These are phyloP conservation scores for Phytophthora hybrid DNA, from an alignment of 352 stramenopile genomes.

Conservation along the genomic window DNA sequence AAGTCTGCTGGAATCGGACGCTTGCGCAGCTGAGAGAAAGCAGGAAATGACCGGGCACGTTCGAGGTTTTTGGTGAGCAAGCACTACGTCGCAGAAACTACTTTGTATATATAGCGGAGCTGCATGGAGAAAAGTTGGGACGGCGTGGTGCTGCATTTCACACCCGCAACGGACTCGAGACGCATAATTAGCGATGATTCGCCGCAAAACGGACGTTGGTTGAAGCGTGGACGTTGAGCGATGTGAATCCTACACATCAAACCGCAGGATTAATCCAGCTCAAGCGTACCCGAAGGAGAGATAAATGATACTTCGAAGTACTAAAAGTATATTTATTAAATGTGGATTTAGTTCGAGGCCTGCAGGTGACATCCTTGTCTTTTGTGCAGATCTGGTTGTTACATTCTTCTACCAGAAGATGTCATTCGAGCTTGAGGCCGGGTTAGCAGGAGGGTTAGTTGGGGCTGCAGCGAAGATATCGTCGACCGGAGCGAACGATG, in stretches of 20 bases:
- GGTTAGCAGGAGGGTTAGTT: conserved; percentile 23
- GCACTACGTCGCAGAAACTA: conserved; percentile 18
- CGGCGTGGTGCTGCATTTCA: background rate
- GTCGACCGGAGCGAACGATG: conserved; percentile 22
- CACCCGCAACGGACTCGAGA: conserved; percentile 26
- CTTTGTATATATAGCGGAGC: conserved; percentile 39
- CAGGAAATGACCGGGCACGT: conserved; percentile 25
- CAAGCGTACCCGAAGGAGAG: background rate
- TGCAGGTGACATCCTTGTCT: background rate
- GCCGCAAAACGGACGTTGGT: conserved; percentile 31
- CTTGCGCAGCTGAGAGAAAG: conserved; percentile 32
- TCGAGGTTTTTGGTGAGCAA: conserved; percentile 18
- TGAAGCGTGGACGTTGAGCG: conserved; percentile 3
- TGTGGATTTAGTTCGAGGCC: background rate
- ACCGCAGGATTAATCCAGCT: background rate
- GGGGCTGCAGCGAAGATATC: conserved; percentile 31
- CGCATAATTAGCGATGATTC: conserved; percentile 25
- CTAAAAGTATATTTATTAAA: too few species aligned
- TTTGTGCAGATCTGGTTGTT: background rate
- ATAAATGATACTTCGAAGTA: conserved; percentile 29
- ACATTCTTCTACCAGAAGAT: conserved; percentile 38
- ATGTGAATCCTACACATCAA: background rate
- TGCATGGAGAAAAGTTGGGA: conserved; percentile 17
- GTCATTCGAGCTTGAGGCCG: conserved; percentile 31
- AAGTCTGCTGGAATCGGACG: conserved; percentile 15